A percentile compares a stretch with the other conserved stretches of the same genome.
Evolutionary conservation across 306 rosid genomes (phyloP).

Genomic region (Prunus persica): Prunus_persica_NCBIv2 NC_034013.1:17154001-17154500

Average conservation of each 20-base stretch:
- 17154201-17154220: constrained; percentile 88
- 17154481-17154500: constrained; percentile 88
- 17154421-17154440: constrained; percentile 82
- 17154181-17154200: constrained; percentile 91
- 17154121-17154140: constrained; percentile 67
- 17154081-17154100: constrained; percentile 59
- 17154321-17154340: constrained; percentile 86
- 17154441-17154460: constrained; percentile 79
- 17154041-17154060: constrained; percentile 77
- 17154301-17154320: constrained; percentile 83
- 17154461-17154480: constrained; percentile 84
- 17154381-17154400: constrained; percentile 84
- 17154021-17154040: constrained; percentile 83
- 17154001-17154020: constrained; percentile 84
- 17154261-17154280: constrained; percentile 94
- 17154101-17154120: constrained; percentile 97
- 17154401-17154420: constrained; percentile 75
- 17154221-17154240: constrained; percentile 86
- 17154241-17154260: constrained; percentile 96
- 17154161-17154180: constrained; percentile 82
- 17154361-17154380: constrained; percentile 83
- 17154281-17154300: constrained; percentile 94
- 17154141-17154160: constrained; percentile 87
- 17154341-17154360: constrained; percentile 89
- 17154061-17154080: constrained; percentile 83